These are phyloP conservation scores for Backusella westeae DNA, from an alignment of 192 early-diverging fungal species.

Conservation along the genomic window DNA sequence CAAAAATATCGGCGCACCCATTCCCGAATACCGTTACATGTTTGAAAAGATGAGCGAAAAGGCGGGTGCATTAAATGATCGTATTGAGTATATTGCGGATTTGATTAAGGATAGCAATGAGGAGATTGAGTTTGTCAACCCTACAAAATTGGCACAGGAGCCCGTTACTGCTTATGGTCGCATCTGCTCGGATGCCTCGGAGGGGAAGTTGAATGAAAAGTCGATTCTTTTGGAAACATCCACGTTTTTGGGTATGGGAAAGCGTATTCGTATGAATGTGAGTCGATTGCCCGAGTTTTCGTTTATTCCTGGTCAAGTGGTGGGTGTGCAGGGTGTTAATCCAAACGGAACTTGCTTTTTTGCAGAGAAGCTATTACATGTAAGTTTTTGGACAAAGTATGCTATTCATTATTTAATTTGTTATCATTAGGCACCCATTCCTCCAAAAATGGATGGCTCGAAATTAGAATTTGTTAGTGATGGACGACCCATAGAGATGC, in stretches of 20 bases:
- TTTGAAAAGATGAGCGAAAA: slow-evolving; percentile 70
- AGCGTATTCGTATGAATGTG: slow-evolving; percentile 66
- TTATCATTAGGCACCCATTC: slow-evolving; percentile 45
- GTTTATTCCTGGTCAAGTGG: slow-evolving; percentile 86
- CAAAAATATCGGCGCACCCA: slow-evolving; percentile 39
- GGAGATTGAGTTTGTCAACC: slow-evolving; percentile 29
- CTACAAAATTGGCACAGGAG: slow-evolving; percentile 26
- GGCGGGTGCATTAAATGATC: slow-evolving; percentile 50
- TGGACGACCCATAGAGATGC: slow-evolving; percentile 47
- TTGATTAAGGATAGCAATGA: slow-evolving; percentile 35
- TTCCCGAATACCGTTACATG: slow-evolving; percentile 74
- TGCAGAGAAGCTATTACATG: slow-evolving; percentile 33
- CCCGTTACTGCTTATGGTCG: slow-evolving; percentile 49
- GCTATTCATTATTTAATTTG: neutral
- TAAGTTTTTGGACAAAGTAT: neutral
- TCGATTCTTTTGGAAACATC: slow-evolving; percentile 85
- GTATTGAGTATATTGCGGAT: slow-evolving; percentile 57
- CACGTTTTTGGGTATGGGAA: slow-evolving; percentile 67
- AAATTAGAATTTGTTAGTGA: neutral
- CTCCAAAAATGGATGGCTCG: slow-evolving; percentile 23
- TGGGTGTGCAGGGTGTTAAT: slow-evolving; percentile 16
- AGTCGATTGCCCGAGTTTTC: slow-evolving; percentile 53
- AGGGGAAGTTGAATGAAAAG: slow-evolving; percentile 63
- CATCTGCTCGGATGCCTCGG: slow-evolving; percentile 61
- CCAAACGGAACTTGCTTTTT: slow-evolving; percentile 45